Evolutionary conservation across 2,329 filamentous ascomycete genomes (phyloP), one percentile per base, ranked within the genome.

Genomic region (Colletotrichum shisoi): DNA sequence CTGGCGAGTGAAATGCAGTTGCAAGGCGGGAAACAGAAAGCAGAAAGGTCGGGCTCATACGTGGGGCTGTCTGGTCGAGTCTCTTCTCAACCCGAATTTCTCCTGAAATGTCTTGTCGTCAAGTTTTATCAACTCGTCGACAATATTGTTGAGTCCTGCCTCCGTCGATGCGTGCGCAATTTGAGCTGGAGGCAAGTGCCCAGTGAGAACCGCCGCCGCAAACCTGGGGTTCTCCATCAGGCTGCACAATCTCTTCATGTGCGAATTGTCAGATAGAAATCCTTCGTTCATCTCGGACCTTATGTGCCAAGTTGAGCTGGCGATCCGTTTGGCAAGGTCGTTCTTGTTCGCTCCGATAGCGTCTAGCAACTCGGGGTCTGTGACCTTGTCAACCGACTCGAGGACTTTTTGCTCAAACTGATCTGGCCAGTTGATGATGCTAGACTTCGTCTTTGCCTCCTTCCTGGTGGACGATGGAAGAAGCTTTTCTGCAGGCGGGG

Each of bases 171-270:
- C 71, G 12, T 69, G 53, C 9, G 75, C 78, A 15, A 80, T 68
- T 54, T 71, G 77, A 0, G 68, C 45, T 0, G 76, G 67, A 3
- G 71, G 69, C 1, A 78, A 63, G 3, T 70, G 62, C 0, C 75
- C 75, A 1, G 71, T 70, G 9, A 75, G 63, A 2, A 77, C 63
- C 1, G 75, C 76, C 4, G 73, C 69, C 19, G 75, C 73, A 67
- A 81, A 77, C 17, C 74, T 73, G 4, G 74, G 65, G 11, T 75
- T 64, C 1, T 54, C 62, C 4, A 75, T 67, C 9, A 78, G 58
- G 13, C 70, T 69, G 19, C 69, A 54, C 0, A 80, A 72, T 11
- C 71, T 64, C n/a, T 72, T 74, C 79, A 79, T 80, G 31, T 76
- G 79, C 8, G 70, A 65, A n/a, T 72, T 71, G 60, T 80, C 76